Percentiles rank a stretch among this genome's conserved stretches.
Conservation (phyloP, 2,329 filamentous ascomycete genomes). For the Aspergillus fijiensis region DNA sequence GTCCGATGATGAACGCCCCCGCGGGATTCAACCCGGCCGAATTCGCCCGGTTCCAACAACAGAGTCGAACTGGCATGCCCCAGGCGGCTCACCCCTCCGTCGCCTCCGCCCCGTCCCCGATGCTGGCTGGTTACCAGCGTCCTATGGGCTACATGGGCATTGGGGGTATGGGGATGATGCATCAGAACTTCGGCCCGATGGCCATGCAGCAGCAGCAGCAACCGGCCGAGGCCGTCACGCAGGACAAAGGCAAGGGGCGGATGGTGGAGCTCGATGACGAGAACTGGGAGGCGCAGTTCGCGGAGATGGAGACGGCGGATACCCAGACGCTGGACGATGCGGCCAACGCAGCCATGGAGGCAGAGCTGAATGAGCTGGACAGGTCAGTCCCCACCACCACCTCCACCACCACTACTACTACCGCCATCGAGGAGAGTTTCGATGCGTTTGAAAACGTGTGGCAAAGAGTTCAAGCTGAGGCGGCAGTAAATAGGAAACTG, state of each 20-base stretch:
- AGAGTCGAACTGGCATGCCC: conserved; percentile 58
- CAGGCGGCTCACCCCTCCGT: conserved; percentile 59
- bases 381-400: conserved; percentile 70
- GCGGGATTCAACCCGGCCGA: conserved; percentile 76
- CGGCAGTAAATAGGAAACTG: conserved; percentile 54
- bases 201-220: conserved; percentile 49
- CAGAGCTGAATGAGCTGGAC: conserved; percentile 86
- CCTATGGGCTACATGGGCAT: conserved; percentile 43
- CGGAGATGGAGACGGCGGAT: conserved; percentile 68
- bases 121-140: conserved; percentile 56
- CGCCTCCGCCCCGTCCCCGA: conserved; percentile 55
- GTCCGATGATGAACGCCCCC: conserved; percentile 45
- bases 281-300: conserved; percentile 96
- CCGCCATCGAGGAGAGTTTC: conserved; percentile 62
- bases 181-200: conserved; percentile 48
- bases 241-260: conserved; percentile 79
- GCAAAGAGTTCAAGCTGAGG: conserved; percentile 49
- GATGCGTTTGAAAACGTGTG: conserved; percentile 84
- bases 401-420: too few relatives aligned
- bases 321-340: conserved; percentile 57
- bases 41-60: conserved; percentile 81
- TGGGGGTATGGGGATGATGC: conserved; percentile 54
- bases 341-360: conserved; percentile 74
- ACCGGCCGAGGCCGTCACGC: conserved; percentile 42
- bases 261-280: conserved; percentile 90